Evolutionary conservation across 2,329 filamentous ascomycete species (phyloP).

Genomic region (Paraphoma chrysanthemicola): DNA sequence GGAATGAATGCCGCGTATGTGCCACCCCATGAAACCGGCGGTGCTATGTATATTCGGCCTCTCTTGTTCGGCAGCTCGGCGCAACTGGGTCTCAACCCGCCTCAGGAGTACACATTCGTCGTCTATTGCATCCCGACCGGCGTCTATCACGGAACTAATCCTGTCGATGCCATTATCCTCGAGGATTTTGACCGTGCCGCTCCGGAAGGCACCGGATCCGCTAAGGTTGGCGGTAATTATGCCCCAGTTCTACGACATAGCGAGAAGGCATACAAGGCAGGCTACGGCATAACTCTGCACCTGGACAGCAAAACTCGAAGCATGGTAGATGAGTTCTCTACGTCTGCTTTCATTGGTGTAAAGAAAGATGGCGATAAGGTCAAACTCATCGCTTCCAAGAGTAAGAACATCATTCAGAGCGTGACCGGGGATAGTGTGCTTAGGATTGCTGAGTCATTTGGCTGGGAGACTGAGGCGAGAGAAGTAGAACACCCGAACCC

Average conservation of each 20-base stretch:
- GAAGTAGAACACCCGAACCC: conserved; percentile 55
- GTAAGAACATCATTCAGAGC: conserved; percentile 83
- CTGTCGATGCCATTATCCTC: conserved; percentile 85
- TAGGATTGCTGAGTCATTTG: conserved; percentile 76
- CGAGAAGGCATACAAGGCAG: conserved; percentile 77
- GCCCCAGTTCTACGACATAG: conserved; percentile 89
- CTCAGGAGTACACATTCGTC: conserved; percentile 89
- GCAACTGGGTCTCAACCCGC: conserved; percentile 84
- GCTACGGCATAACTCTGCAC: conserved; percentile 94
- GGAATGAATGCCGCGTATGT: conserved; percentile 89
- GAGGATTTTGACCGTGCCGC: conserved; percentile 94
- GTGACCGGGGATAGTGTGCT: conserved; percentile 83
- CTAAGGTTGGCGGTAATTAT: conserved; percentile 97
- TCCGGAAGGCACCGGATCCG: conserved; percentile 86
- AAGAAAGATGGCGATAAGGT: conserved; percentile 65
- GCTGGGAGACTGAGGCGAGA: conserved; percentile 83
- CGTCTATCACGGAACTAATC: conserved; percentile 89
- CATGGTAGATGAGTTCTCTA: conserved; percentile 95
- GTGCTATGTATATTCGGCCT: conserved; percentile 91
- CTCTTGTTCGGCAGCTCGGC: conserved; percentile 86
- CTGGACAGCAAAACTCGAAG: conserved; percentile 83
- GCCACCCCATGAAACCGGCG: conserved; percentile 85
- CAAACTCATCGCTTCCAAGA: conserved; percentile 86
- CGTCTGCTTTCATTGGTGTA: conserved; percentile 89
- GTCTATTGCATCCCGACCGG: conserved; percentile 92